These are phyloP conservation scores for Arthrobotrys entomopaga DNA, from an alignment of 2,329 filamentous ascomycete species.

Conservation along the genomic window DNA sequence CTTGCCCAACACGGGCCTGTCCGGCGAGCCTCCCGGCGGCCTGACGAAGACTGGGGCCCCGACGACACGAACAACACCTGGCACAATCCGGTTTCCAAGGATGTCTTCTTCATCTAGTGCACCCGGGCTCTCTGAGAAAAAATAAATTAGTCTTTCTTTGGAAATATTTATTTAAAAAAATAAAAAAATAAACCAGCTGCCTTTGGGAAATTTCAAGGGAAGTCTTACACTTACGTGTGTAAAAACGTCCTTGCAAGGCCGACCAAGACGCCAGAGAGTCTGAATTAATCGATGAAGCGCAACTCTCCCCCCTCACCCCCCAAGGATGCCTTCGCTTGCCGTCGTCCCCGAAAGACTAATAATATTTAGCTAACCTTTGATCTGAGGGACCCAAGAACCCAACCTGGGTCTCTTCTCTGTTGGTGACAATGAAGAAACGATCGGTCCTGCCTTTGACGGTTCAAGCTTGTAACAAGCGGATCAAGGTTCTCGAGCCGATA, in stretches of 20 bases:
- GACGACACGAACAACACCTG: conserved; percentile 24
- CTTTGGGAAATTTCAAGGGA: conserved; percentile 14
- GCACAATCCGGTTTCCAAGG: conserved; percentile 11
- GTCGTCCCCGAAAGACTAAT: conserved; percentile 53
- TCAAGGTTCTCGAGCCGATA: conserved; percentile 39
- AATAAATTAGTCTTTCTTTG: conserved; percentile 37
- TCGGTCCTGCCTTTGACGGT: conserved; percentile 42
- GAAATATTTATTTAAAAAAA: conserved; percentile 45
- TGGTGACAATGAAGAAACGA: neutral
- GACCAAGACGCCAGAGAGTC: conserved; percentile 12
- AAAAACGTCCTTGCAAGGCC: conserved; percentile 4
- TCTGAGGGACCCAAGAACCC: conserved; percentile 5
- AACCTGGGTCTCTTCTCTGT: conserved; percentile 24
- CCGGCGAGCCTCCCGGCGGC: conserved; percentile 9
- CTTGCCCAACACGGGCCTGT: conserved; percentile 17
- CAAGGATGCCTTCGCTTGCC: conserved; percentile 47
- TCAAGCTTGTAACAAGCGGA: conserved; percentile 41
- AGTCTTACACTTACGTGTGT: conserved; percentile 1
- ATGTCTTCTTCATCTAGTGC: too few relatives aligned
- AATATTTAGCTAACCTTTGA: neutral
- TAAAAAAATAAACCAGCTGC: conserved; percentile 3
- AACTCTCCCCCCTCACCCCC: too few relatives aligned
- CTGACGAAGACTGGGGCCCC: conserved; percentile 5
- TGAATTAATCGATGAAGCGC: conserved; percentile 14
- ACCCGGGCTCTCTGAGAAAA: conserved; percentile 31